Conservation (phyloP, 1,284 basidiomycete genomes). For the Trichosporon sp. region DNA sequence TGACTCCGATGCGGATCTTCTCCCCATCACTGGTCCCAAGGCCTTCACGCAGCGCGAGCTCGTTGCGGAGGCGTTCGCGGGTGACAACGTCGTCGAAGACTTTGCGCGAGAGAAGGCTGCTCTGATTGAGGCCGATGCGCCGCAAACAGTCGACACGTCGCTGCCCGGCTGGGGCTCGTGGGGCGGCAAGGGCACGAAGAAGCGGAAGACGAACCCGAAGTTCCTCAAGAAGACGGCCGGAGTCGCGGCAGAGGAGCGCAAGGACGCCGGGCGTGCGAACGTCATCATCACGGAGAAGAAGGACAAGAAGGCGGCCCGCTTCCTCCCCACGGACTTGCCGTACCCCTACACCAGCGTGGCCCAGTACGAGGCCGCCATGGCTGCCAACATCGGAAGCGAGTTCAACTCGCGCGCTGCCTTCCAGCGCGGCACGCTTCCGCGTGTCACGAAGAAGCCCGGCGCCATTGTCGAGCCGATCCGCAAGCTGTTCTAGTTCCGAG, state of each 20-base stretch:
- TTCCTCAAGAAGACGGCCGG: slow-evolving; percentile 77
- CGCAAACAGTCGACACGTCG: slow-evolving; percentile 76
- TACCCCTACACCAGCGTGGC: slow-evolving; percentile 87
- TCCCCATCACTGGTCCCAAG: slow-evolving; percentile 38
- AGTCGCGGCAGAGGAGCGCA: slow-evolving; percentile 68
- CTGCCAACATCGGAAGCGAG: slow-evolving; percentile 75
- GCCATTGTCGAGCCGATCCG: slow-evolving; percentile 68
- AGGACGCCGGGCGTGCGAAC: slow-evolving; percentile 76
- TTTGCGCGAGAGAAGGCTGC: slow-evolving; percentile 78
- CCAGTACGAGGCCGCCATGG: slow-evolving; percentile 81
- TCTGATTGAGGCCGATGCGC: slow-evolving; percentile 77
- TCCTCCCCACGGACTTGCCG: slow-evolving; percentile 78
- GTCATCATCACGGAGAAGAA: slow-evolving; percentile 91
- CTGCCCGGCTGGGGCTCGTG: slow-evolving; percentile 96
- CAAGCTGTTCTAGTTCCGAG: slow-evolving; percentile 53
- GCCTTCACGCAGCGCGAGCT: slow-evolving; percentile 63
- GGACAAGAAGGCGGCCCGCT: slow-evolving; percentile 88
- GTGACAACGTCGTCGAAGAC: slow-evolving; percentile 88
- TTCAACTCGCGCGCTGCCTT: slow-evolving; percentile 90
- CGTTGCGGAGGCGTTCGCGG: slow-evolving; percentile 90
- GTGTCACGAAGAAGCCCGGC: slow-evolving; percentile 81
- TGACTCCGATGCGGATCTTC: slow-evolving; percentile 52
- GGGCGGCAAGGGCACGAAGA: slow-evolving; percentile 69
- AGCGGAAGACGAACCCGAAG: slow-evolving; percentile 50
- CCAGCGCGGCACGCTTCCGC: slow-evolving; percentile 76